Conservation (phyloP, 208 protist species). For the Tetramitus jugosus region DNA sequence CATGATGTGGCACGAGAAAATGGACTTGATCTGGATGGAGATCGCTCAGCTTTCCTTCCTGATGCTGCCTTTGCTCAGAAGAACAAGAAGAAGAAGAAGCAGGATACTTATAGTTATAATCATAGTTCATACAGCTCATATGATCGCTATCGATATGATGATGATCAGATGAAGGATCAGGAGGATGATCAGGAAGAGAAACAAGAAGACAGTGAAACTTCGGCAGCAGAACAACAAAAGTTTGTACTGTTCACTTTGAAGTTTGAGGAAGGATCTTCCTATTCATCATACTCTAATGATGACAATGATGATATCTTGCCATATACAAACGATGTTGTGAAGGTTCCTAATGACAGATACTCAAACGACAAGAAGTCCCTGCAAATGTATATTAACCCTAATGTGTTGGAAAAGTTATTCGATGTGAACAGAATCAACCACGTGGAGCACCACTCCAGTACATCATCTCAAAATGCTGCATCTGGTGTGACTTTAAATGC, state of each 20-base stretch:
- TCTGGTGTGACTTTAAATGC: slow-evolving; percentile 4
- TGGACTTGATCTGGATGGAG: neutral
- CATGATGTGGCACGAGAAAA: neutral
- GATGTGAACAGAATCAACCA: neutral
- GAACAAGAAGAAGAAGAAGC: too few species aligned
- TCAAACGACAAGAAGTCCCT: neutral
- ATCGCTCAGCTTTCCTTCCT: neutral
- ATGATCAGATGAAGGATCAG: neutral
- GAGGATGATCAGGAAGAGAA: neutral
- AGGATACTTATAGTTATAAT: too few species aligned
- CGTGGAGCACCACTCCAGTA: neutral
- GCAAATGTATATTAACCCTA: neutral
- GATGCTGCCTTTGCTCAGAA: too few species aligned
- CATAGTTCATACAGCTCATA: too few species aligned
- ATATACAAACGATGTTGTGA: neutral
- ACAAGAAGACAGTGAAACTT: neutral
- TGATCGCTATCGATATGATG: too few species aligned
- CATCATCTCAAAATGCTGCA: neutral
- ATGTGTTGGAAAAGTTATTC: neutral
- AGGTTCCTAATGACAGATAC: neutral
- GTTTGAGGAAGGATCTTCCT: neutral
- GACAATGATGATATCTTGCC: neutral
- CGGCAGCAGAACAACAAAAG: neutral
- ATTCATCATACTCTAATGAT: neutral
- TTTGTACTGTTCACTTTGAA: neutral